phyloP scores from a whole-genome alignment of 495 filamentous ascomycete species.

The Pseudomonodictys pantanalensis region DNA sequence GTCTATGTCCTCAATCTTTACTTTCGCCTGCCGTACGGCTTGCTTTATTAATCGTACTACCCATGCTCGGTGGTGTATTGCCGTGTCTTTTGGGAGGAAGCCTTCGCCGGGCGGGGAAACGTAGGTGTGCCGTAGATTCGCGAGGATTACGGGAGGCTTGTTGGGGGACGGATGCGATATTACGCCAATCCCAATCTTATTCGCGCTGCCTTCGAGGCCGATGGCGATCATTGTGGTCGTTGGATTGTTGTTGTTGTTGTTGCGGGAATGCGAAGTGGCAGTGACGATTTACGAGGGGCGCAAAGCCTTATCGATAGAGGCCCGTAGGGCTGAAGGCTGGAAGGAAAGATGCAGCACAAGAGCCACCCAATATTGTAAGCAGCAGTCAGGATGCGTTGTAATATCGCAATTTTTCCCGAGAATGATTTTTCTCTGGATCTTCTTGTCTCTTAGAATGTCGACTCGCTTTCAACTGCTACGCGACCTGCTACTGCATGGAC shows the following conservation, averaged over 20 bases:
- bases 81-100: slow-evolving; percentile 95
- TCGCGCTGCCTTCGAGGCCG: slow-evolving; percentile 94
- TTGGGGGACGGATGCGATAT: slow-evolving; percentile 66
- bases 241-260: not conserved
- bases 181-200: slow-evolving; percentile 93
- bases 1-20: slow-evolving; percentile 64
- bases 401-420: too few species aligned
- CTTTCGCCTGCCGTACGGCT: slow-evolving; percentile 66
- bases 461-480: too few species aligned
- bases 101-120: slow-evolving; percentile 87
- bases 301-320: slow-evolving; percentile 20
- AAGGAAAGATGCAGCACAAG: too few species aligned
- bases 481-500: too few species aligned
- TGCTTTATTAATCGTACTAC: slow-evolving; percentile 75
- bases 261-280: not conserved
- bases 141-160: slow-evolving; percentile 68
- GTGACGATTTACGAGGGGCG: not conserved
- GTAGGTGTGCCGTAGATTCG: slow-evolving; percentile 94
- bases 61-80: slow-evolving; percentile 83
- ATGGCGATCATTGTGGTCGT: slow-evolving; percentile 67
- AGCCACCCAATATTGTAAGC: too few species aligned
- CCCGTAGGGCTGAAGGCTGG: too few species aligned
- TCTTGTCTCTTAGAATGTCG: too few species aligned
- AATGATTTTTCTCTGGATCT: too few species aligned
- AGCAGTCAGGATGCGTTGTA: too few species aligned